Evolutionary conservation across 2,329 filamentous ascomycete species (phyloP).

Genomic region (Aspergillus brunneoviolaceus): DNA sequence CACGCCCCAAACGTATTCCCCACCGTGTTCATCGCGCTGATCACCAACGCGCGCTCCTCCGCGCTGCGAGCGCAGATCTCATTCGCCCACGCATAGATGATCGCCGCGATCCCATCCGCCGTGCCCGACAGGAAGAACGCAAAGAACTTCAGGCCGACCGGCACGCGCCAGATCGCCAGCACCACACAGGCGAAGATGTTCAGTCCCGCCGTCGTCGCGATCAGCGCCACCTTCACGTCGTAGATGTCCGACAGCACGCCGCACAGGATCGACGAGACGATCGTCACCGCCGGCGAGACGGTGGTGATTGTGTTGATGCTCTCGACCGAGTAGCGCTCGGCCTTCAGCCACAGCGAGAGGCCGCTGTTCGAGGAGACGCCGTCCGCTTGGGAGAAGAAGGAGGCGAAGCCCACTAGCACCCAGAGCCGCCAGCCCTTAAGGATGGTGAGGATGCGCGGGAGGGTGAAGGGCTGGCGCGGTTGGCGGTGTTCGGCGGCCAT

Average conservation of each 20-base stretch:
- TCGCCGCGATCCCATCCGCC: conserved; percentile 22
- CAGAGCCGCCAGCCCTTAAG: conserved; percentile 7
- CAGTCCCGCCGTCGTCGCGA: no score
- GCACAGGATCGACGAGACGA: no score
- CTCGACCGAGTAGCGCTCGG: conserved; percentile 19
- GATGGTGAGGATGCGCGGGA: conserved; percentile 13
- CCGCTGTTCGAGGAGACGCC: conserved; percentile 24
- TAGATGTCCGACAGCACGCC: no score
- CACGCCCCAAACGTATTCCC: conserved; percentile 34
- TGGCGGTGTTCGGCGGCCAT: conserved; percentile 23
- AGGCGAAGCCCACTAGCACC: conserved; percentile 1
- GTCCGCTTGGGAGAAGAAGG: conserved; percentile 26
- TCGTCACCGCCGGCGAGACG: no score
- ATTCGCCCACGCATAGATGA: conserved; percentile 26
- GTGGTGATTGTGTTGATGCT: no score
- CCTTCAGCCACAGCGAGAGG: conserved; percentile 23
- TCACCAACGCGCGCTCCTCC: conserved; percentile 24
- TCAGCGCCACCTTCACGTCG: no score
- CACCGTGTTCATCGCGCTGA: conserved; percentile 31
- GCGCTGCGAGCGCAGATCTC: conserved; percentile 35
- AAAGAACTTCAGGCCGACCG: no score
- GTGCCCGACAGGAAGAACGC: conserved; percentile 17
- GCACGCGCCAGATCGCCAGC: no score
- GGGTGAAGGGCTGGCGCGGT: conserved; percentile 20
- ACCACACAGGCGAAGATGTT: no score